Base-by-base conservation (phyloP, 169 alveolate species). In the Plasmodium falciparum region DNA sequence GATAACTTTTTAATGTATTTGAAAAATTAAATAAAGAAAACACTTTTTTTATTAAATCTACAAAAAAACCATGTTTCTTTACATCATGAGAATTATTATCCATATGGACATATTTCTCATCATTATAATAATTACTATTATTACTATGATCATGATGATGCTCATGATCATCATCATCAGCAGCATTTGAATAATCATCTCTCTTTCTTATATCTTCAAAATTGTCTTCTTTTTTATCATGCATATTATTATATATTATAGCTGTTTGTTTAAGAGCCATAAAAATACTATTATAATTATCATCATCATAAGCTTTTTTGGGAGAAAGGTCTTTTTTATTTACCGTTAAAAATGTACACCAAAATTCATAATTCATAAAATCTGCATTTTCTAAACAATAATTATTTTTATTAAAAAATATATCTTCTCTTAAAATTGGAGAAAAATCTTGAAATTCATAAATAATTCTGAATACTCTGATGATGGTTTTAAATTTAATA, bases 381-480 rank as follows among this genome's bases (percentile, higher is more conserved):
- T 78, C 78, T 1, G 89, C 76, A 54, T 78, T 47, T 24, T 65
- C 76, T 24, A 78, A 58, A 17, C 33, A 66, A 45, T 65, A 63
- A 78, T 78, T 65, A 39, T 78, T 63, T 78, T 59, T 54, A 66
- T 78, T 78, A 52, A 78, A 66, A 66, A 78, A 78, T 6, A 65
- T 67, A 11, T 49, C 50, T 29, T 78, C 56, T 24, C 4, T 39
- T 22, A 78, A 29, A 8, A 71, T 78, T 17, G 89, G 78, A 1
- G 80, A 78, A 33, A 78, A 78, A 49, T 78, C 89, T 66, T 78
- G 73, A 78, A 78, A 78, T 24, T 78, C 89, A 59, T 78, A 78
- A 29, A 78, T 78, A 59, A 78, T 78, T 78, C 89, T 49, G 54
- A 78, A 78, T 2, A 78, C 78, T 13, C 89, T 45, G 8, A 67